phyloP scores from a whole-genome alignment of 2,329 filamentous ascomycete species.

The Diatrype stigma region DNA sequence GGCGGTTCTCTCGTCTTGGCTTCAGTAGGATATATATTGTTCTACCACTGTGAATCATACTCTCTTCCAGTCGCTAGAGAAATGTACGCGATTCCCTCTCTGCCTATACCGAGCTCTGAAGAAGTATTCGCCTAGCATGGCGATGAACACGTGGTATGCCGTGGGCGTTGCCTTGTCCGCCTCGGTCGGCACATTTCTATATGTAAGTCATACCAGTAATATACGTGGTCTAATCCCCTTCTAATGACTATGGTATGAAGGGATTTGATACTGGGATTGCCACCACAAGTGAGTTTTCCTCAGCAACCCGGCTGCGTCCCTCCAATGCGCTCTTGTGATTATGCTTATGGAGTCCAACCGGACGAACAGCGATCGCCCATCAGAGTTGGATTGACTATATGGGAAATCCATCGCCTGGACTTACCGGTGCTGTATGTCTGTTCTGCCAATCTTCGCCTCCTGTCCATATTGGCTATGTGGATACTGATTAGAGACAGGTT shows the following conservation, averaged over 20 bases:
- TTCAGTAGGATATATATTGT: neutral
- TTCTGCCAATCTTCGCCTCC: neutral
- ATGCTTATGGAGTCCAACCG: neutral
- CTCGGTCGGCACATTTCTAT: conserved; percentile 53
- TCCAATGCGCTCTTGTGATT: neutral
- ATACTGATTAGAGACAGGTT: conserved; percentile 25
- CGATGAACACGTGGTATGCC: conserved; percentile 30
- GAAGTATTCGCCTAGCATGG: neutral
- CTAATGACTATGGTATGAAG: conserved; percentile 20
- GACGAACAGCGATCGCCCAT: conserved; percentile 45
- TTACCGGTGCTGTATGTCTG: conserved; percentile 36
- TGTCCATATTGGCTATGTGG: neutral
- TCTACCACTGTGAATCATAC: neutral
- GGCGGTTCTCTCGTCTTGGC: neutral
- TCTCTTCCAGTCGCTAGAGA: neutral
- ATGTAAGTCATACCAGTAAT: conserved; percentile 32
- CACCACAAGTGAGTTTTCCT: conserved; percentile 42
- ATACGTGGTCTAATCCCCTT: neutral
- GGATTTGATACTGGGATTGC: conserved; percentile 56
- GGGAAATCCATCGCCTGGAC: conserved; percentile 44
- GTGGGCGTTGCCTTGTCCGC: conserved; percentile 49
- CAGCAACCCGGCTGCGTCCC: neutral
- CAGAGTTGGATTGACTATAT: conserved; percentile 54
- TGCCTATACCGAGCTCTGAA: neutral
- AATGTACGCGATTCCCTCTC: neutral